Base-by-base conservation (phyloP, 225 moss, liverwort and hornwort species). In the Antitrichia curtipendula region DNA sequence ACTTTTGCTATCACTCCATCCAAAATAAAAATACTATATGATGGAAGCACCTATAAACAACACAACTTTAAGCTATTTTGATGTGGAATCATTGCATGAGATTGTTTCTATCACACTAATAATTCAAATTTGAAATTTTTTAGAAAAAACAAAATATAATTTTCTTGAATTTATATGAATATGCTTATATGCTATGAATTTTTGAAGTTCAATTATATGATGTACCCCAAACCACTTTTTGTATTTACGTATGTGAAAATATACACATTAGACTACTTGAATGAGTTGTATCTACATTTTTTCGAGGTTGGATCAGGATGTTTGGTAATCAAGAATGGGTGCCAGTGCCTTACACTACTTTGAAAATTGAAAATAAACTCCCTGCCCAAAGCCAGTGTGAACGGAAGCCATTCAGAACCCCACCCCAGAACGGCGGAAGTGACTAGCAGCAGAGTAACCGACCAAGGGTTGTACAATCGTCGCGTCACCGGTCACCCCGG, bases 381-480 rank as follows among this genome's bases (percentile, higher is more conserved):
- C 25, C 14, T 24, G 24, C 22, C 36, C 6, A 22, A 3, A 29
- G 40, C 80, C 17, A 7, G 72, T 89, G 91, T 87, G 89, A 85
- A 89, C 24, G 16, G 64, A 15, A 41, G 22, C 19, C 15, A 74
- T 43, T n/a, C 19, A 2, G 14, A 66, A 29, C 76, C 27, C 65
- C 32, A 28, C 72, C 75, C 65, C 12, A 31, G 34, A 87, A 43
- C 84, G 12, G 87, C 87, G 71, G 84, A 71, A 18, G 76, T 36
- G 81, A 89, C 85, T 23, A 84, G 86, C 69, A 63, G 81, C 81
- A 63, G 23, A 25, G 60, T 24, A 27, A 91, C 91, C 87, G 91
- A 89, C 91, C 89, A 86, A 31, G 18, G 41, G 66, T 52, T 18
- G 65, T 24, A 54, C 88, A 41, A 40, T 54, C 71, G 12, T 16